Evolutionary conservation across 768 basidiomycete genomes (phyloP).

Genomic region (Lactarius tabidus): DNA sequence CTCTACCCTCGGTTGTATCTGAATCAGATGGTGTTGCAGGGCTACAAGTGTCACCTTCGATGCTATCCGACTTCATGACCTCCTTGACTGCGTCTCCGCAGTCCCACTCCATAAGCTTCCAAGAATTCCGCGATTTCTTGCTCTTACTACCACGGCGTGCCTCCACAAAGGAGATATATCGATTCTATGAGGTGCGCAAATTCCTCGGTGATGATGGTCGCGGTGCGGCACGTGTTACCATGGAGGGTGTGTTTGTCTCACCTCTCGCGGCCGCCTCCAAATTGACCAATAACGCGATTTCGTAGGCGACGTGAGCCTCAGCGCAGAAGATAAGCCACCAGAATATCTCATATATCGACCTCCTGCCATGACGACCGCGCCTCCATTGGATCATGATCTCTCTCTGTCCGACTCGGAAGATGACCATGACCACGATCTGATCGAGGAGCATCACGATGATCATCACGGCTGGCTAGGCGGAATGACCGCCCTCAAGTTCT

Average conservation of each 20-base stretch:
- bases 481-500: constrained; percentile 77
- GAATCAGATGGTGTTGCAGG: constrained; percentile 41
- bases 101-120: constrained; percentile 69
- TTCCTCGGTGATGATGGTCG: constrained; percentile 71
- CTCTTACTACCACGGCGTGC: constrained; percentile 78
- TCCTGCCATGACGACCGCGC: constrained; percentile 1
- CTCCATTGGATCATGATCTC: background rate
- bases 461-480: constrained; percentile 60
- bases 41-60: constrained; percentile 62
- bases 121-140: constrained; percentile 86
- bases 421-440: constrained; percentile 34
- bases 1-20: background rate
- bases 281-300: background rate
- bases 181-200: constrained; percentile 68
- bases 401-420: constrained; percentile 32
- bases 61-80: constrained; percentile 77
- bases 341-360: constrained; percentile 19
- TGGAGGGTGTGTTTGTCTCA: constrained; percentile 62
- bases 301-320: constrained; percentile 71
- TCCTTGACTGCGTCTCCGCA: constrained; percentile 70
- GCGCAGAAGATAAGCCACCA: constrained; percentile 68
- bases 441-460: constrained; percentile 43
- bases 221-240: constrained; percentile 75
- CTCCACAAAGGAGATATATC: constrained; percentile 82
- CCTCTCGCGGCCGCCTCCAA: constrained; percentile 12